phyloP scores from a whole-genome alignment of 2,329 filamentous ascomycete genomes.

The Drechslerella coelobrocha region DNA sequence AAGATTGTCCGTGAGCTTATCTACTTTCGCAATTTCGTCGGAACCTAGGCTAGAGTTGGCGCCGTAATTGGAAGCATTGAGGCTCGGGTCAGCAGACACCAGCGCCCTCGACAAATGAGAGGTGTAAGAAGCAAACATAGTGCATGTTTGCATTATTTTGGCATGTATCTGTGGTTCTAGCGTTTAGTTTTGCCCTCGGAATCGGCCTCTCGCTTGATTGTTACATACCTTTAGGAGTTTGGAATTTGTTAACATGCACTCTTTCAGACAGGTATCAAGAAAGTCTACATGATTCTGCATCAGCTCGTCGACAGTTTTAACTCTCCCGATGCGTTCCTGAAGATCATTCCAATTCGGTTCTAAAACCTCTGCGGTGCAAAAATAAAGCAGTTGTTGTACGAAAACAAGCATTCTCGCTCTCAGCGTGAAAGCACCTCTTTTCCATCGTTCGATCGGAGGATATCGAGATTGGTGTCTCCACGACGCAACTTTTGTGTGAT shows the following conservation, averaged over 20 bases:
- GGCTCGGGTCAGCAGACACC: slow-evolving; percentile 79
- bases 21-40: slow-evolving; percentile 63
- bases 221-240: slow-evolving; percentile 81
- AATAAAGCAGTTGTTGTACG: slow-evolving; percentile 94
- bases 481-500: slow-evolving; percentile 78
- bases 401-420: slow-evolving; percentile 95
- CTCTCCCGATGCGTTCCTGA: slow-evolving; percentile 57
- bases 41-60: slow-evolving; percentile 18
- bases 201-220: slow-evolving; percentile 10
- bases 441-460: slow-evolving; percentile 83
- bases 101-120: slow-evolving; percentile 84
- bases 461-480: slow-evolving; percentile 84
- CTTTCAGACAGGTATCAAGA: slow-evolving; percentile 94
- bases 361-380: slow-evolving; percentile 95
- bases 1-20: slow-evolving; percentile 83
- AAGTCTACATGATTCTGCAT: slow-evolving; percentile 99
- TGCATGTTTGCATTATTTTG: slow-evolving; percentile 95
- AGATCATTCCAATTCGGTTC: slow-evolving; percentile 96
- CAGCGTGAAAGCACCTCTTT: slow-evolving; percentile 87
- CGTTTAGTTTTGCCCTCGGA: neutral
- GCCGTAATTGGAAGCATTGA: slow-evolving; percentile 50
- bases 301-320: slow-evolving; percentile 91
- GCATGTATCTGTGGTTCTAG: slow-evolving; percentile 78
- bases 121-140: slow-evolving; percentile 89
- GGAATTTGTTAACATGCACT: slow-evolving; percentile 98